phyloP scores from a whole-genome alignment of 805 yeast species.

The Yarrowia sp. region DNA sequence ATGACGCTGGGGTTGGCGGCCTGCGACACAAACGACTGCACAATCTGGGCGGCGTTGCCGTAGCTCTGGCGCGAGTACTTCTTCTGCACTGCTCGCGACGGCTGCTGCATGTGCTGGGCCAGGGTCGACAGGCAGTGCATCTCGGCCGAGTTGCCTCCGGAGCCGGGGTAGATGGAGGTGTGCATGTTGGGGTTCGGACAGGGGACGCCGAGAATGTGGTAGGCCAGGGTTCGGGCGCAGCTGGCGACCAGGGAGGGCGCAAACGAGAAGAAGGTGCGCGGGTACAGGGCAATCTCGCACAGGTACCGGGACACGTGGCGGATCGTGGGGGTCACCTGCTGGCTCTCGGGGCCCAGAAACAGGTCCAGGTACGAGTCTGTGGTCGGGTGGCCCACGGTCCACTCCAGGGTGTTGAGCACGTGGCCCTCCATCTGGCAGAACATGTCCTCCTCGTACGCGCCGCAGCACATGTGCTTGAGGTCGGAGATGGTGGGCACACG shows the following conservation, averaged over 20 bases:
- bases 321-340: constrained; percentile 40
- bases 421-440: constrained; percentile 81
- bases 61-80: constrained; percentile 50
- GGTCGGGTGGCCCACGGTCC: constrained; percentile 73
- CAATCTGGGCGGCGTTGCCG: constrained; percentile 49
- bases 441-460: constrained; percentile 64
- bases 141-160: constrained; percentile 42
- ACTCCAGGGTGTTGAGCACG: constrained; percentile 71
- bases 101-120: constrained; percentile 50
- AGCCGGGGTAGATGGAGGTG: constrained; percentile 8
- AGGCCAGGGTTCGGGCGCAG: constrained; percentile 41
- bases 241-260: constrained; percentile 17
- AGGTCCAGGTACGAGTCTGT: constrained; percentile 55
- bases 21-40: constrained; percentile 45
- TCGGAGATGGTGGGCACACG: constrained; percentile 77
- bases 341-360: constrained; percentile 42
- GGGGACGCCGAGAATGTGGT: constrained; percentile 42
- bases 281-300: constrained; percentile 52
- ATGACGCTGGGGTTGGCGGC: constrained; percentile 39
- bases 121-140: constrained; percentile 49
- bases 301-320: constrained; percentile 50
- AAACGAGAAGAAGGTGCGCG: constrained; percentile 42
- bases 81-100: constrained; percentile 51
- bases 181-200: constrained; percentile 41
- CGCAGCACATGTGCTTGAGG: constrained; percentile 73